Conservation (phyloP, 2,329 filamentous ascomycete species). For the Exophiala lecanii-corni region DNA sequence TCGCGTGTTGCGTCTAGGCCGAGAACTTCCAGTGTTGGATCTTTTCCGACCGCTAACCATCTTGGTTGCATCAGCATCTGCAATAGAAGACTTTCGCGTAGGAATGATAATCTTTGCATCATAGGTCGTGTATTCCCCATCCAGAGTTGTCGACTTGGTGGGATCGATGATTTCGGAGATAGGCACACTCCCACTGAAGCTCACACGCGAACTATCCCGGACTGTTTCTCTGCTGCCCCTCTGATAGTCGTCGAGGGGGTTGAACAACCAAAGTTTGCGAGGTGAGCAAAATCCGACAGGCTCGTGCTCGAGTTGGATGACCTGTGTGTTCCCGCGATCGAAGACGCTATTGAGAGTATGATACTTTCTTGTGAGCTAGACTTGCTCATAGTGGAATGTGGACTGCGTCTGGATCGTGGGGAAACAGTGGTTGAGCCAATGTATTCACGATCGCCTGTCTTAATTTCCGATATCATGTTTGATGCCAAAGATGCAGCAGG, state of each 20-base stretch:
- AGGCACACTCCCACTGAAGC: no score
- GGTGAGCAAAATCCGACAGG: slow-evolving; percentile 35
- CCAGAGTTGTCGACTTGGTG: slow-evolving; percentile 3
- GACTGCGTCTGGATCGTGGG: slow-evolving; percentile 36
- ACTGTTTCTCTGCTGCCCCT: slow-evolving; percentile 22
- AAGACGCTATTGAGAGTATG: slow-evolving; percentile 47
- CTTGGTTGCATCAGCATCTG: slow-evolving; percentile 6
- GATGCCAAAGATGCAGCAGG: slow-evolving; percentile 6
- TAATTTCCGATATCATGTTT: no score
- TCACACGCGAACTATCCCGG: slow-evolving; percentile 3
- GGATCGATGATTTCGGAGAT: no score
- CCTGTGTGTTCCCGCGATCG: slow-evolving; percentile 43
- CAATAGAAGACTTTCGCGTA: slow-evolving; percentile 22
- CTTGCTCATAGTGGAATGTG: slow-evolving; percentile 50
- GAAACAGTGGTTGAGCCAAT: no score
- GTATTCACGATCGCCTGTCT: no score
- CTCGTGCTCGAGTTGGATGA: slow-evolving; percentile 44
- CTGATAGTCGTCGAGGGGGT: neutral
- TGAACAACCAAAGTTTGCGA: slow-evolving; percentile 26
- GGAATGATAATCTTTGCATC: slow-evolving; percentile 20
- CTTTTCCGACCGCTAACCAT: slow-evolving; percentile 15
- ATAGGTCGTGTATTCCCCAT: no score
- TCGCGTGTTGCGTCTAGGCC: slow-evolving; percentile 25
- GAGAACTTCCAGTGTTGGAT: slow-evolving; percentile 19
- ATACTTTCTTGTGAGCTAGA: slow-evolving; percentile 55